Evolutionary conservation across 257 asterid genomes (phyloP), one percentile per base, ranked within the genome.

Genomic region (Scutellaria galericulata): DNA sequence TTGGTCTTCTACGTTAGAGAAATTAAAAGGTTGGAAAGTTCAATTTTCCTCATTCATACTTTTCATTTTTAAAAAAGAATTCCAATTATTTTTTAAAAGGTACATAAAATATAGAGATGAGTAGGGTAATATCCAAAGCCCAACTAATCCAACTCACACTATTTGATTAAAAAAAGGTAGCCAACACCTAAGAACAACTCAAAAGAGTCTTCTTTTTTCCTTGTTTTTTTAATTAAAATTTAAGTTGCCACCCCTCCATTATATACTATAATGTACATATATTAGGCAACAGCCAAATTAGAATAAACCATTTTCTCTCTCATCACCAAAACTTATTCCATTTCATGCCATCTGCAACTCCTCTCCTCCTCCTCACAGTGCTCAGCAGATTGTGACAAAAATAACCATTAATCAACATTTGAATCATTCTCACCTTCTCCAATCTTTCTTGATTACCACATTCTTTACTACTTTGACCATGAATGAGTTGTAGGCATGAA

Each of bases 121-220:
- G 52, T 56, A 41, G 81, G 42, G 71, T 68, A 64, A 59, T 70
- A 60, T 78, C 66, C 53, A 41, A 55, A 68, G 59, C 69, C 80
- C 87, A 83, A 83, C 86, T 69, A 83, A 80, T 59, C 90, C 91
- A 81, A 71, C 87, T 65, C 53, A 64, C 77, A 68, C 69, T 13
- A 68, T 42, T 46, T 64, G 71, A 76, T 82, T 85, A 84, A 89
- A 86, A 52, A 68, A 76, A 51, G 57, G 15, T 35, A 27, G 66
- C 79, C 75, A 79, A 66, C 86, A 69, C 83, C 85, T 58, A 73
- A 81, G 71, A 79, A 81, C 90, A 86, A 78, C 89, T 87, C 90
- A 85, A 79, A 88, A 87, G 84, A 71, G 72, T 41, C 71, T 74
- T 75, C 37, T 73, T 64, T 58, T 83, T 15, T 72, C 45, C 39